These are phyloP conservation scores for Neurospora sp. DNA, from an alignment of 495 filamentous ascomycete genomes.

Conservation along the genomic window DNA sequence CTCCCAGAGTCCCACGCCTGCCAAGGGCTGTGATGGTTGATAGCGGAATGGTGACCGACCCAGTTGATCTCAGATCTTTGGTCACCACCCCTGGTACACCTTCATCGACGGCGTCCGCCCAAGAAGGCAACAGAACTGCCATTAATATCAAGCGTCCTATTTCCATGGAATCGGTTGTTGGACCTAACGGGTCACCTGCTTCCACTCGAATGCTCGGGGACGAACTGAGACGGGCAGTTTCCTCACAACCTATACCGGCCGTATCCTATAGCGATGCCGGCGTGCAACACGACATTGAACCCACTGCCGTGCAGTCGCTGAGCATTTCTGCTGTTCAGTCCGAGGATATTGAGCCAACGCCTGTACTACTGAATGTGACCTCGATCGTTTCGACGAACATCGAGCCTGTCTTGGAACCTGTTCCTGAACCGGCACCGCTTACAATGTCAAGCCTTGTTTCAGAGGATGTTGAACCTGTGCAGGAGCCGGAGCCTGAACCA, in stretches of 20 bases:
- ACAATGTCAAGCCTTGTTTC: conserved; percentile 14
- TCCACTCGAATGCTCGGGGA: conserved; percentile 23
- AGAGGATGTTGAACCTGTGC: conserved; percentile 19
- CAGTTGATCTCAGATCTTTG: conserved; percentile 28
- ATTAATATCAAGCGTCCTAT: conserved; percentile 16
- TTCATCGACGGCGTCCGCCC: not conserved
- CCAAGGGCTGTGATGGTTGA: conserved; percentile 59
- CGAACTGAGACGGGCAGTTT: conserved; percentile 12
- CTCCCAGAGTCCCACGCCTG: conserved; percentile 44
- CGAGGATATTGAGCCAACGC: conserved; percentile 17
- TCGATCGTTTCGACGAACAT: conserved; percentile 14
- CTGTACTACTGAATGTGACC: conserved; percentile 7
- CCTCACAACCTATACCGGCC: conserved; percentile 15
- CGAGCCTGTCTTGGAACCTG: conserved; percentile 15
- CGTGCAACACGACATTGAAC: conserved; percentile 29
- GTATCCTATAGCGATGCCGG: conserved; percentile 32
- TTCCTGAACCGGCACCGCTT: conserved; percentile 8
- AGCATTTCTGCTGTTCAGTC: conserved; percentile 19
- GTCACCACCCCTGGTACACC: not conserved
- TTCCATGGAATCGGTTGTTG: conserved; percentile 30
- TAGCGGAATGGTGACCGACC: conserved; percentile 81
- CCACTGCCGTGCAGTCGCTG: conserved; percentile 11
- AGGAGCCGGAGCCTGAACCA: conserved; percentile 10
- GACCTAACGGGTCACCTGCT: conserved; percentile 11
- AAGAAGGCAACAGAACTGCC: not conserved